These are phyloP conservation scores for Lycium ferocissimum DNA, from an alignment of 257 asterid genomes.

Conservation along the genomic window DNA sequence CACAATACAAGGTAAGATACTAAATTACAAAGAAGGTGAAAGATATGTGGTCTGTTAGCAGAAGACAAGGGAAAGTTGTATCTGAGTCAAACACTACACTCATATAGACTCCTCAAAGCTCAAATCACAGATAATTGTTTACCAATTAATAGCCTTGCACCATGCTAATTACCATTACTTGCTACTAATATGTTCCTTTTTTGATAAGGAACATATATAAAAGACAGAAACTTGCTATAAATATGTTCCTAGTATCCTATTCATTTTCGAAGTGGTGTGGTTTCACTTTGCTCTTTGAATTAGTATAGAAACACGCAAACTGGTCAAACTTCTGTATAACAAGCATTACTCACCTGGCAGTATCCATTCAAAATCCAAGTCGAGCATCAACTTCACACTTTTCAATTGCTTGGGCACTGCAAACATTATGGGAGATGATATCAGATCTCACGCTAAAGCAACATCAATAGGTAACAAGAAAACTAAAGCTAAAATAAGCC, in stretches of 20 bases:
- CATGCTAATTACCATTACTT: constrained; percentile 9
- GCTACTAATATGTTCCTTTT: not conserved
- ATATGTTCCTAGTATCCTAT: constrained; percentile 6
- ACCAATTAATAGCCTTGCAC: not conserved
- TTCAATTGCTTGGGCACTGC: constrained; percentile 58
- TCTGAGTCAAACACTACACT: not conserved
- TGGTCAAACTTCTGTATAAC: not conserved
- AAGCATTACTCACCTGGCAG: constrained; percentile 57
- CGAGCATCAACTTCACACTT: constrained; percentile 62
- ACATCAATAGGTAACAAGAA: not conserved
- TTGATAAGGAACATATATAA: too few relatives aligned
- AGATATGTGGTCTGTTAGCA: not conserved
- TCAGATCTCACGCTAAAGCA: not conserved
- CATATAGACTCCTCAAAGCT: not conserved
- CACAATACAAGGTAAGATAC: not conserved
- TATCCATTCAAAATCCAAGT: constrained; percentile 73
- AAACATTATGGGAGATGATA: constrained; percentile 9
- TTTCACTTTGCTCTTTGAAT: not conserved
- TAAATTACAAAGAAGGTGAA: not conserved
- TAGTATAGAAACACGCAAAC: not conserved
- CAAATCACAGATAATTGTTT: not conserved
- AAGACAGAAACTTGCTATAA: not conserved
- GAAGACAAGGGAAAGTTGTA: not conserved
- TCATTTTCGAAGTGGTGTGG: not conserved
- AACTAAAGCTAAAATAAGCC: not conserved